Base-by-base conservation (phyloP, 2,329 filamentous ascomycete genomes). In the Spiromastix sp. region DNA sequence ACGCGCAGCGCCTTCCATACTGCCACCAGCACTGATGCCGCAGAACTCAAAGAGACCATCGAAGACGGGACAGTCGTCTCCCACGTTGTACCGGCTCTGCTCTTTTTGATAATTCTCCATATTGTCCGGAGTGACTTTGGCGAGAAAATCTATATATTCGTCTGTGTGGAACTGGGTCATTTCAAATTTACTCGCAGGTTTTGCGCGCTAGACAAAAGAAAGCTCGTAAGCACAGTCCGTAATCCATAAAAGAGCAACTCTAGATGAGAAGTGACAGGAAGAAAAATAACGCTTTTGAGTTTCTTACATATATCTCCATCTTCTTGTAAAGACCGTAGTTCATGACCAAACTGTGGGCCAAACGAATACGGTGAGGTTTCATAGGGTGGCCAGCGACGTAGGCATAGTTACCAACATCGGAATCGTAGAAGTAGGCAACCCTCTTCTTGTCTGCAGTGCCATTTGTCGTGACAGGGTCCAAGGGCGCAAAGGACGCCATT, bases 341-440 rank as follows among this genome's bases (percentile, higher is more conserved):
- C 77, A 81, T 81, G 44, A 81, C 77, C 52, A 81, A 58, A 44
- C 67, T 71, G 51, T 72, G 69, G 30, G 69, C 75, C 70, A 82
- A 77, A 47, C 78, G 68, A 60, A 82, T 81, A 44, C 77, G 66
- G 52, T 75, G 73, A 24, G 74, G 74, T 57, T 79, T 79, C 75
- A 79, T 79, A 21, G 76, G 74, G 60, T 76, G 74, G n/a, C 72
- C 72, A 9, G 74, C 70, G 39, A 93, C 85, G 55, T 96, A 96
- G 57, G 89, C 87, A 68, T 95, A 96, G 62, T 96, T 96, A 46
- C 89, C 89, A 55, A 96, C 91, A 64, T 96, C 89, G 3, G 85
- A 93, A 57, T 96, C 89, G 71, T 96, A 96, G 62, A 96, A 96
- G 66, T 96, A 96, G 37, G 89, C 89, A 39, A 96, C 85, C 56